These are phyloP conservation scores for Acer yangbiense DNA, from an alignment of 345 rosid genomes.

Conservation along the genomic window DNA sequence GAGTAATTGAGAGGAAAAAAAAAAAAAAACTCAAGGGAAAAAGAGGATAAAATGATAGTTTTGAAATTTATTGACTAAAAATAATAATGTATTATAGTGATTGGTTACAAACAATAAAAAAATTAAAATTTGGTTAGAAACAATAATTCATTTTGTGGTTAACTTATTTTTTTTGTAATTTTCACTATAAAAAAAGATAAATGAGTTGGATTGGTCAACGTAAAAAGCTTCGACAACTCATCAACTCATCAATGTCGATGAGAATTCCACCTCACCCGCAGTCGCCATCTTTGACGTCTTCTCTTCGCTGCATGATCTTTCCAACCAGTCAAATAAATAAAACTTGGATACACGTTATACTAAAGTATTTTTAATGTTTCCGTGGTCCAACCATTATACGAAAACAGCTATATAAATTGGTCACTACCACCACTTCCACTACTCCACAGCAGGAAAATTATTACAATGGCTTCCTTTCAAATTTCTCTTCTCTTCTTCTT, in stretches of 20 bases:
- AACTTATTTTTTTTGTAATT: too few relatives aligned
- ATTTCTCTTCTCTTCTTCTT: neutral
- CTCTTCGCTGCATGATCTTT: neutral
- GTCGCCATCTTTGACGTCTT: slow-evolving; percentile 7
- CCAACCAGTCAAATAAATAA: neutral
- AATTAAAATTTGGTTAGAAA: too few relatives aligned
- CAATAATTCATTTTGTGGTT: too few relatives aligned
- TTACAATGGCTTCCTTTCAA: slow-evolving; percentile 16
- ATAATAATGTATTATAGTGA: too few relatives aligned
- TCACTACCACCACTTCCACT: neutral
- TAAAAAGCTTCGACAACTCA: slow-evolving; percentile 1
- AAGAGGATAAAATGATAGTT: too few relatives aligned
- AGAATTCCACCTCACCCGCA: too few relatives aligned
- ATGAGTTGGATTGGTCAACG: slow-evolving; percentile 12
- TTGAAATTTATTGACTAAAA: too few relatives aligned
- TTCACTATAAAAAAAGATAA: neutral
- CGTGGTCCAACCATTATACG: too few relatives aligned
- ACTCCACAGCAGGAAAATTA: neutral
- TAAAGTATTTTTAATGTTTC: neutral
- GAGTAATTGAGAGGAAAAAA: too few relatives aligned
- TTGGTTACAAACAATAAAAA: too few relatives aligned
- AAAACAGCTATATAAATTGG: neutral
- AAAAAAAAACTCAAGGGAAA: too few relatives aligned
- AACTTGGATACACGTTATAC: neutral
- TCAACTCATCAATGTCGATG: neutral